Evolutionary conservation across 768 basidiomycete species (phyloP).

Genomic region (Tricholoma furcatifolium): DNA sequence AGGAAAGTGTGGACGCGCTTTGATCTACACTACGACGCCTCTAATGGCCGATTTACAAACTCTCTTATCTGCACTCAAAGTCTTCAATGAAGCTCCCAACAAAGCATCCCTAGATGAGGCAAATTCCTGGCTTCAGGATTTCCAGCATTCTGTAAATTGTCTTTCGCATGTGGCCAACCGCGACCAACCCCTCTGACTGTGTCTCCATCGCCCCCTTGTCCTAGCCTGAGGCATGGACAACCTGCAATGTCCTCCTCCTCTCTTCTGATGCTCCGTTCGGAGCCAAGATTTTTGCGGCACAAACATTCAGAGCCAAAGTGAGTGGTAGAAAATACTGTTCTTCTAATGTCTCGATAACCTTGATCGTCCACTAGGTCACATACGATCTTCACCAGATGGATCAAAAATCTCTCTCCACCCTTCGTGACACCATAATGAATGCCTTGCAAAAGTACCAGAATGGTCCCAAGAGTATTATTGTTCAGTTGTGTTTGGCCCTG

Average conservation of each 20-base stretch:
- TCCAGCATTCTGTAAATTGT: constrained; percentile 97
- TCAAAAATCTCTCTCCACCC: constrained; percentile 62
- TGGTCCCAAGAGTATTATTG: constrained; percentile 81
- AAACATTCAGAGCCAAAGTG: constrained; percentile 95
- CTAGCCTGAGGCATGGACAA: constrained; percentile 96
- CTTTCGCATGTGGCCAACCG: constrained; percentile 69
- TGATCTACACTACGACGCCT: constrained; percentile 14
- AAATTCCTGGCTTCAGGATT: constrained; percentile 96
- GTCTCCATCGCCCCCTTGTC: constrained; percentile 56
- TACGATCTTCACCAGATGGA: constrained; percentile 94
- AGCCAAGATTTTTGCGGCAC: constrained; percentile 92
- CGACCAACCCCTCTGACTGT: constrained; percentile 66
- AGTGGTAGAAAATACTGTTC: constrained; percentile 22
- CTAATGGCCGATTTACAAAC: constrained; percentile 71
- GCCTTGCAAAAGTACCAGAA: constrained; percentile 70
- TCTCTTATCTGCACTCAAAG: constrained; percentile 73
- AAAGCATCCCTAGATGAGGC: constrained; percentile 80
- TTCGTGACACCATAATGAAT: constrained; percentile 84
- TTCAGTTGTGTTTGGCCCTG: constrained; percentile 87
- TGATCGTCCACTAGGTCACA: constrained; percentile 64
- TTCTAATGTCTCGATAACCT: constrained; percentile 27
- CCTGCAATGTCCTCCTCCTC: constrained; percentile 88
- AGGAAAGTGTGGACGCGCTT: constrained; percentile 13
- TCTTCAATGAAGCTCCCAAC: constrained; percentile 82
- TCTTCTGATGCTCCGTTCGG: constrained; percentile 73